Evolutionary conservation across 2,329 filamentous ascomycete genomes (phyloP), one percentile per base, ranked within the genome.

Genomic region (Verticillium zaregamsianum): DNA sequence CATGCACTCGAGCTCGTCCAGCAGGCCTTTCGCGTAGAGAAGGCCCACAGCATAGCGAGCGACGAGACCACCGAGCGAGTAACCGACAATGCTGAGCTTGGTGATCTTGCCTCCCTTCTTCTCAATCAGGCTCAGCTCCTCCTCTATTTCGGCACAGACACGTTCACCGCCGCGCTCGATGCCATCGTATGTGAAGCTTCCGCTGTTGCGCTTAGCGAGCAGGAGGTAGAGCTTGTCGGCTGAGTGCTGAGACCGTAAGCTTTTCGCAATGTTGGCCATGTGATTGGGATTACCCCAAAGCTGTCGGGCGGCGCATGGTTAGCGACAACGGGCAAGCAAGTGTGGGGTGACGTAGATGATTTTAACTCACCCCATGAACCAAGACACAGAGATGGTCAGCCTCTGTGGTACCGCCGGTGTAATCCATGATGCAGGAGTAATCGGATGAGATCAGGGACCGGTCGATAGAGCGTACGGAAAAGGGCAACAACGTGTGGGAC

Each of bases 41-140:
- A 98, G 78, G 0, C 94, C 94, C 61, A 97, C 84, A 2, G 91
- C 90, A 77, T 97, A 98, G 63, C 94, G 85, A 11, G 92, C 88
- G 5, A 98, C 87, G 7, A 98, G 80, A 0, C 94, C 94, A 55
- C 94, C 94, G 1, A 97, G 82, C 0, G 92, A 96, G 74, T 98
- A 97, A 45, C 94, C 94, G 54, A 94, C 84, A 49, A 98, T 81
- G 73, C 93, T 97, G 66, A 98, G 80, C 76, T 93, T 96, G 57
- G 79, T 88, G 69, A 97, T 90, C 52, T 85, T 83, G 67, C 89
- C 86, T 25, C 92, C 93, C 32, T 81, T 79, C 52, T 77, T 77
- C 57, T 84, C 82, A 59, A 88, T 82, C 55, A 74, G 72, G 61
- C 82, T 80, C 61, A 90, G 72, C 68, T 88, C 82, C 67, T 89